Base-by-base conservation (phyloP, 352 stramenopile genomes). In the Paralagenidium karlingii region DNA sequence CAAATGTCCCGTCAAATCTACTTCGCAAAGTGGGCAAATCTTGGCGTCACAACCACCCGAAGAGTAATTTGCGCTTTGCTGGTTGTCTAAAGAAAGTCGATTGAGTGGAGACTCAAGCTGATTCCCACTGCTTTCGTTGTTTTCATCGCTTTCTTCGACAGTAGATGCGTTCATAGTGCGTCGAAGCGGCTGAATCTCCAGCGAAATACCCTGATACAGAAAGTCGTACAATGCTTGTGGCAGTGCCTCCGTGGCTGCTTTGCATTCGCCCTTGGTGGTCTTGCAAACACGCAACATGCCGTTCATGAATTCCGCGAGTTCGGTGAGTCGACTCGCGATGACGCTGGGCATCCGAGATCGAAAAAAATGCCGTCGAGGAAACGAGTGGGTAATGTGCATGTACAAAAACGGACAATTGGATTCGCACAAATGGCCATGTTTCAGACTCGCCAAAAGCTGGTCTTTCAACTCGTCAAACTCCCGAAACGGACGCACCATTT, bases 381-480 rank as follows among this genome's bases (percentile, higher is more conserved):
- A 91, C 45, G 86, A 71, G 40, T 84, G 63, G 20, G 71, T 63
- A 9, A 61, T 62, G 40, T 68, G 84, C 69, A 85, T 82, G 67
- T 79, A 91, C 36, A 91, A 54, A 68, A 68, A 91, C 37, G 78
- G 78, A 24, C 78, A 91, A 41, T 84, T 84, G 24, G 74, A 80
- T 11, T 56, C 41, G 43, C 78, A 91, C 15, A 84, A 66, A 54
- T 91, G 78, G 40, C 78, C 78, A 48, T 88, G 76, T 47, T 82
- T 54, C 13, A 91, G 55, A 27, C 63, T 59, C 8, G 33, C 48
- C 33, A 67, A 45, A 16, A 91, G 55, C 3, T 50, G 40, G 24
- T 86, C 68, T 47, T 88, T 86, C 22, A 90, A 59, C 24, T 87
- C 69, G 49, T 74, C 63, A 45, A 87, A 88, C 40, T 88, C 78